Percentiles rank a stretch among this genome's conserved stretches.
Evolutionary conservation across 108 stramenopile genomes (phyloP).

Genomic region (Conticribra weissflogii): DNA sequence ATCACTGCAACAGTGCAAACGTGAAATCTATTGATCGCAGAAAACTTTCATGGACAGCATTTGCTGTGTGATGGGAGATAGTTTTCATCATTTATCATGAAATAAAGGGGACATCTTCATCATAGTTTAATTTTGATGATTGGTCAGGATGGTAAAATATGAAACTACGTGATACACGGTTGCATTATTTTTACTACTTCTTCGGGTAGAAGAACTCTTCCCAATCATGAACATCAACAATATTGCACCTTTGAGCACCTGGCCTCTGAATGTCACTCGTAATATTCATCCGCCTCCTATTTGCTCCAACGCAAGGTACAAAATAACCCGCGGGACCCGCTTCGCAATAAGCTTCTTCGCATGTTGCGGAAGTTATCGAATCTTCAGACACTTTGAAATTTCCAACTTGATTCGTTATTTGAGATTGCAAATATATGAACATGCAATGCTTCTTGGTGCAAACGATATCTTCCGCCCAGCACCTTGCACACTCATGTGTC

Average conservation of each 20-base stretch:
- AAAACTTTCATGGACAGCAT: too few species aligned
- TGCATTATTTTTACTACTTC: too few species aligned
- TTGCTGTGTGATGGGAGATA: too few species aligned
- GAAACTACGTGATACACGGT: too few species aligned
- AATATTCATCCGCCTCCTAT: conserved; percentile 41
- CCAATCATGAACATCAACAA: conserved; percentile 31
- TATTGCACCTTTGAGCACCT: conserved; percentile 19
- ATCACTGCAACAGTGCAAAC: too few species aligned
- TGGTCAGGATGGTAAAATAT: too few species aligned
- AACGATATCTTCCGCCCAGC: conserved; percentile 42
- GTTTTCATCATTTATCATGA: too few species aligned
- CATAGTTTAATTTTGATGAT: too few species aligned
- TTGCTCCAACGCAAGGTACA: conserved; percentile 30
- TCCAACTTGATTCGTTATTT: conserved; percentile 39
- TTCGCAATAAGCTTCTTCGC: conserved; percentile 35
- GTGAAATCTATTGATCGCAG: too few species aligned
- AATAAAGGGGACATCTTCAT: too few species aligned
- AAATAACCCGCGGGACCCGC: conserved; percentile 22
- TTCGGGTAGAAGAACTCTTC: conserved; percentile 23
- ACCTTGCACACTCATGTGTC: conserved; percentile 30
- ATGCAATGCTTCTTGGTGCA: conserved; percentile 25
- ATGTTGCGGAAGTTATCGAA: conserved; percentile 40
- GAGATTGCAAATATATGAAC: conserved; percentile 32
- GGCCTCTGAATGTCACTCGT: conserved; percentile 25
- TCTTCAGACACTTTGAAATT: conserved; percentile 47